Conservation (phyloP, 148 eudicot genomes). For the Arbutus unedo region DNA sequence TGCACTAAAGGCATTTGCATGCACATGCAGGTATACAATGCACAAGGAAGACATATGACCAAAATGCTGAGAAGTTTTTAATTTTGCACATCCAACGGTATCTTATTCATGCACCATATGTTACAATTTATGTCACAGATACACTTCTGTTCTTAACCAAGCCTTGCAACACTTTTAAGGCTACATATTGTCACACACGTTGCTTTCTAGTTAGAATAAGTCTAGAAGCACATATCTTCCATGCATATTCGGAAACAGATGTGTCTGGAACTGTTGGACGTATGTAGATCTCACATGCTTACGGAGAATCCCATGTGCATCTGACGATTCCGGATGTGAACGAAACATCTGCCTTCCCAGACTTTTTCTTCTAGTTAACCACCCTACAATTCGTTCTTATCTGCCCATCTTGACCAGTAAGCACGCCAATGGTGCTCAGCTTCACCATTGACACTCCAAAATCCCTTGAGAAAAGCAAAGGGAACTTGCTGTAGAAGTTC, state of each 20-base stretch:
- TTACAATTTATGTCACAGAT: not conserved
- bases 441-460: conserved; percentile 61
- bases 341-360: no score
- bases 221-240: no score
- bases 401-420: conserved; percentile 61
- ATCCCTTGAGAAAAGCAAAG: conserved; percentile 42
- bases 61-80: not conserved
- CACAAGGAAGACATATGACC: not conserved
- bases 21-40: not conserved
- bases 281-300: no score
- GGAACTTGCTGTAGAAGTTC: conserved; percentile 37
- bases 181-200: not conserved
- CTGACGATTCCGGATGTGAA: no score
- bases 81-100: not conserved
- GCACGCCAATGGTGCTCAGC: conserved; percentile 49
- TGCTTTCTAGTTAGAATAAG: conserved; percentile 29
- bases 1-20: not conserved
- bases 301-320: no score
- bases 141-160: not conserved
- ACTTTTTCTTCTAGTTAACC: conserved; percentile 28
- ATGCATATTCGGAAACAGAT: no score
- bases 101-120: not conserved
- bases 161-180: not conserved
- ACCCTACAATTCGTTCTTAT: conserved; percentile 60
- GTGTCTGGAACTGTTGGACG: no score